Evolutionary conservation across 192 early-diverging fungal genomes (phyloP), one percentile per base, ranked within the genome.

Genomic region (Coemansia sp.): DNA sequence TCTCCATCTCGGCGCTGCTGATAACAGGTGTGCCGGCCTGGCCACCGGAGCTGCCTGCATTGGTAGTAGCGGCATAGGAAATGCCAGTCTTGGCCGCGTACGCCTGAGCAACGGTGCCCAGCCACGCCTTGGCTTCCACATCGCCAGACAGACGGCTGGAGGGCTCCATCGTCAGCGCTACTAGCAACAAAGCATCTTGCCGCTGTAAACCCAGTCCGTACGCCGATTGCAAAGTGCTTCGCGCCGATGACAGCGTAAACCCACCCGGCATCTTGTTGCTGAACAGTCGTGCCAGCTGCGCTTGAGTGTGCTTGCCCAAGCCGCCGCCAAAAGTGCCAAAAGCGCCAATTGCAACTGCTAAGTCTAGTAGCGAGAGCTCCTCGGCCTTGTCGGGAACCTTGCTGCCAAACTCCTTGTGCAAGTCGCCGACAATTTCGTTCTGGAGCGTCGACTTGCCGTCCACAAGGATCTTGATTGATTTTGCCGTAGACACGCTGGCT

Each of bases 351-450:
- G 86, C 82, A 24, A 83, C 73, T 35, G 87, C 88, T 26, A 95
- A 86, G 61, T 96, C 95, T 35, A 85, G 85, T 55, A 96, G 80
- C 24, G 95, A 88, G 45, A 90, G 79, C 76, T 98, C 94, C 71
- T 98, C 96, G 53, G 92, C 87, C 80, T 94, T 95, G 72, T 95
- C 94, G 18, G 94, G 91, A 57, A 93, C 84, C 57, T 83, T 86
- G 55, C 80, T 85, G 64, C 88, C 88, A 84, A 98, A 95, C 78
- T 98, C 96, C 65, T 93, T 94, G 60, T 90, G 92, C 43, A 98
- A 76, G 71, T 96, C 94, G 73, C 94, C 96, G 56, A 98, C 82
- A 40, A 98, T 93, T 67, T 98, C 96, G 85, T 98, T 98, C 71
- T 97, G 95, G 24, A 97, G 85, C 36, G 93, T 96, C 9, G 90